Conservation (phyloP, 768 basidiomycete genomes). For the Mycena capillaripes region DNA sequence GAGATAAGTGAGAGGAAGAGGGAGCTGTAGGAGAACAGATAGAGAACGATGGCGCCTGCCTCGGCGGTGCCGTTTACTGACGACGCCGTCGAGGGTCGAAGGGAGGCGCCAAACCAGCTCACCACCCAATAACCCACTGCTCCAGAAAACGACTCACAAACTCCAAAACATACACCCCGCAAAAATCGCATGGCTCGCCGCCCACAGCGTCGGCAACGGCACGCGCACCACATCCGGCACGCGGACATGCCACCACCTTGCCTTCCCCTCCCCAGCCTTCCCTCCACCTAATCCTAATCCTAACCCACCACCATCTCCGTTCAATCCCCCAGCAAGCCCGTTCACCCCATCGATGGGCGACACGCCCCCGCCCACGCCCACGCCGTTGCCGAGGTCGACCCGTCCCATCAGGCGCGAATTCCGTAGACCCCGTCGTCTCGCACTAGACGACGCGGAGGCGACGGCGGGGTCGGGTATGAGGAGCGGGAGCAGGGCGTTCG, state of each 20-base stretch:
- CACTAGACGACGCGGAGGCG: neutral
- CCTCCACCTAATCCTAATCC: neutral
- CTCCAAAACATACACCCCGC: constrained; percentile 85
- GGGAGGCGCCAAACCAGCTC: too few species aligned
- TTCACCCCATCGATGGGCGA: neutral
- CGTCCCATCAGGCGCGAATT: constrained; percentile 26
- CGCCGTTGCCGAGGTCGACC: constrained; percentile 2
- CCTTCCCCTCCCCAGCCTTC: constrained; percentile 7
- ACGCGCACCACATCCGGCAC: constrained; percentile 65
- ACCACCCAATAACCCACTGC: too few species aligned
- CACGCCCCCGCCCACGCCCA: too few species aligned
- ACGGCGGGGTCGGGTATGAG: constrained; percentile 56
- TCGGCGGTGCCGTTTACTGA: too few species aligned
- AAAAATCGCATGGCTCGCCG: constrained; percentile 81
- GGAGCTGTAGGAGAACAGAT: too few species aligned
- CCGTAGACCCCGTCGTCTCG: constrained; percentile 7
- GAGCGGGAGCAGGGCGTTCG: constrained; percentile 81
- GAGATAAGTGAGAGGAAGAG: neutral
- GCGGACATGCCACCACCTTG: constrained; percentile 39
- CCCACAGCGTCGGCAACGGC: constrained; percentile 83
- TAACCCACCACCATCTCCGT: neutral
- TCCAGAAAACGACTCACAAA: constrained; percentile 68
- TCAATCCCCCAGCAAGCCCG: neutral
- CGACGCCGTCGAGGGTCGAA: too few species aligned
- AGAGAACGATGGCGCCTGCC: too few species aligned